Base-by-base conservation (phyloP, 1,284 basidiomycete species). In the Sutorius eximius region DNA sequence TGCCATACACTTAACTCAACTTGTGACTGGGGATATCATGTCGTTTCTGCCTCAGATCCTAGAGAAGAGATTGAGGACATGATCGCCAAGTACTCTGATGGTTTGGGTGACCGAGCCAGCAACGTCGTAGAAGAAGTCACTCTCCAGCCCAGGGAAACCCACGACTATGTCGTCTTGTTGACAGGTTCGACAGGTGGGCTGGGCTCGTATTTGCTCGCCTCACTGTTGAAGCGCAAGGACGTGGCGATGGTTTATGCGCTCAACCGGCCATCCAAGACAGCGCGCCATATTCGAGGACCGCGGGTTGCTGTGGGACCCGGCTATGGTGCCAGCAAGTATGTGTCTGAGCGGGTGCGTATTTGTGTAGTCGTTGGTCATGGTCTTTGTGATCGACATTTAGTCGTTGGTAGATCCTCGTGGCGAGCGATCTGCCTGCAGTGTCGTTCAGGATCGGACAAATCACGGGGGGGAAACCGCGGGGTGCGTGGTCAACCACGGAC, bases 221-320 rank as follows among this genome's bases (percentile, higher is more conserved):
- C 53, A 1, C 36, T 71, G 27, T 27, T 74, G 22, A 41, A 22
- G 8, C 52, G 46, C 12, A 44, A 61, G 4, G 50, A 58, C 13
- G 64, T 73, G 0, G 24, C 27, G 0, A 18, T 49, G 15, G 61
- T 74, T 6, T 75, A 73, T 55, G 70, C 71, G 0, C 60, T 73
- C 49, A 72, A 73, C 44, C 58, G 73, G 5, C 63, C 63, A 7
- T 60, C 60, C 22, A 59, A 52, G 73, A 24, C 75, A 75, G 29
- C 41, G 52, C 4, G 53, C 49, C 1, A 60, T 57, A 0, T 73
- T 75, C 44, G 53, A 59, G n/a, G 36, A 36, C 5, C 34, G 34
- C 8, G 34, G 6, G 52, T 61, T 15, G 58, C 60, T 20, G 58
- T 57, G 4, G 59, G 66, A 32, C 1, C 34, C 20, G 63, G 59